Evolutionary conservation across 345 rosid species (phyloP).

Genomic region (Citrus hindsii): DNA sequence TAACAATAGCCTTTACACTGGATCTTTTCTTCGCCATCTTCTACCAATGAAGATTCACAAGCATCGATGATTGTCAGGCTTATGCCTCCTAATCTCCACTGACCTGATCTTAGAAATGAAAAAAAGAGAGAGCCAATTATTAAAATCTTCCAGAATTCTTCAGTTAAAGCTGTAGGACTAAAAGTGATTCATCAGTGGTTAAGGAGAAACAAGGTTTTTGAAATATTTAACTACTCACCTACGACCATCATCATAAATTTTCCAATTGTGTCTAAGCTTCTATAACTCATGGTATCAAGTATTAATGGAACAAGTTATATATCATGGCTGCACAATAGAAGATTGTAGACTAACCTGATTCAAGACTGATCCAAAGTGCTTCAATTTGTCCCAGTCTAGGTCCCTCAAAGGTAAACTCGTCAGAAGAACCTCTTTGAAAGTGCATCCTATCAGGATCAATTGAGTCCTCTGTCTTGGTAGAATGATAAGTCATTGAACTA

Average conservation of each 20-base stretch:
- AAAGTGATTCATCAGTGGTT: background rate
- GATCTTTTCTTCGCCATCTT: constrained; percentile 11
- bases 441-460: constrained; percentile 31
- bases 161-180: background rate
- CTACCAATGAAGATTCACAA: constrained; percentile 22
- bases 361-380: constrained; percentile 80
- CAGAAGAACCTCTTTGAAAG: constrained; percentile 76
- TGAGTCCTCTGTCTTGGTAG: constrained; percentile 22
- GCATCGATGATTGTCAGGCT: constrained; percentile 37
- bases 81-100: constrained; percentile 75
- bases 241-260: background rate
- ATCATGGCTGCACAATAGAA: background rate
- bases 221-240: too few relatives aligned
- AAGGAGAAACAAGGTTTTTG: background rate
- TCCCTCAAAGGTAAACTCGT: constrained; percentile 68
- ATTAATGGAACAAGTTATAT: background rate
- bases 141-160: background rate
- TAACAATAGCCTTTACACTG: constrained; percentile 32
- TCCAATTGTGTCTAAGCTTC: background rate
- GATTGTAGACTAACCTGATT: constrained; percentile 58
- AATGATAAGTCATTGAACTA: constrained; percentile 25
- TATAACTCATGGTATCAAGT: background rate
- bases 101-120: constrained; percentile 59
- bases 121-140: background rate
- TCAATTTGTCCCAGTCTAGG: constrained; percentile 44